These are phyloP conservation scores for Comarum palustre DNA, from an alignment of 306 rosid species.

Conservation along the genomic window DNA sequence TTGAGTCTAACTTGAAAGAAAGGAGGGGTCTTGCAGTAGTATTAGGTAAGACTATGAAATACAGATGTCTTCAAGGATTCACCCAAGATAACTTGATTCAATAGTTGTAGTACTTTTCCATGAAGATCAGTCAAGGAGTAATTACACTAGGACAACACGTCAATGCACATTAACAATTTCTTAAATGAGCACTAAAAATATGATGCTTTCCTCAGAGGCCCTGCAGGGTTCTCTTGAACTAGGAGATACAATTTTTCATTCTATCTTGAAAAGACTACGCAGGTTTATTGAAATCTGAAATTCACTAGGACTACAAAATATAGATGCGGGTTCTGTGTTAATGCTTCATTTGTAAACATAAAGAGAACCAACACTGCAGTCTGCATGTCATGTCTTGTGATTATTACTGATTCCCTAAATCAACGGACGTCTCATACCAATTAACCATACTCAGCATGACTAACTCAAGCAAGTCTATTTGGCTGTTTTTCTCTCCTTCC, in stretches of 20 bases:
- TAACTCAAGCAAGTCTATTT: not conserved
- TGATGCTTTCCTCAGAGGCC: not conserved
- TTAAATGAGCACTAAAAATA: not conserved
- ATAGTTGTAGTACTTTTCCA: not conserved
- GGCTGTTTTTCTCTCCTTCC: not conserved
- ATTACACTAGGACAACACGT: not conserved
- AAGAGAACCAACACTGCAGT: not conserved
- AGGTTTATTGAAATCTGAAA: not conserved
- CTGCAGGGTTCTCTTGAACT: not conserved
- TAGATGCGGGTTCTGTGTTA: not conserved
- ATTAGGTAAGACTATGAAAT: not conserved
- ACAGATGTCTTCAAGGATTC: conserved; percentile 10
- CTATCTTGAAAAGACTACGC: not conserved
- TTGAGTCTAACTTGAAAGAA: not conserved
- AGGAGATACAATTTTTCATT: not conserved
- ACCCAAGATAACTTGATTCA: conserved; percentile 5
- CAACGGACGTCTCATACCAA: not conserved
- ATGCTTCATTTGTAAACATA: not conserved
- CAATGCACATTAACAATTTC: not conserved
- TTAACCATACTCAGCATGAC: not conserved
- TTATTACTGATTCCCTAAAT: not conserved
- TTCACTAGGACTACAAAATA: not conserved
- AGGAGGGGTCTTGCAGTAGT: not conserved
- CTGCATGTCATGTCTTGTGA: not conserved
- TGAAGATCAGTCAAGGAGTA: not conserved